Evolutionary conservation across 257 asterid genomes (phyloP).

Genomic region (Paulownia fortunei): DNA sequence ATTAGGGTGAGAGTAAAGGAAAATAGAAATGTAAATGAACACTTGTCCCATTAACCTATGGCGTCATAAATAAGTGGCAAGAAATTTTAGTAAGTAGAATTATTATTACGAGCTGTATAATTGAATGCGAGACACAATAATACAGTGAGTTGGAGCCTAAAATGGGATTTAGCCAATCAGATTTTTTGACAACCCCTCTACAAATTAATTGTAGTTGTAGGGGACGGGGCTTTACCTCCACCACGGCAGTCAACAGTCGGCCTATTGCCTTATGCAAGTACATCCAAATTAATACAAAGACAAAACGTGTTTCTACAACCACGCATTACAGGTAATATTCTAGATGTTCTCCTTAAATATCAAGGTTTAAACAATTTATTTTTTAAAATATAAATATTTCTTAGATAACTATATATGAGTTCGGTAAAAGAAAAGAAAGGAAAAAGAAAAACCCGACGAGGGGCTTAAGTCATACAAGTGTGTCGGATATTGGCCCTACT

Average conservation of each 20-base stretch:
- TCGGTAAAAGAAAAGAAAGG: too few species aligned
- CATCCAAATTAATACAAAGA: background rate
- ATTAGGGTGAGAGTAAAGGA: background rate
- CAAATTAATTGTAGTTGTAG: slow-evolving; percentile 19
- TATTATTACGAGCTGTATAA: slow-evolving; percentile 24
- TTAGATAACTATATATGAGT: too few species aligned
- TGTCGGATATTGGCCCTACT: background rate
- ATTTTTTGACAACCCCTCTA: slow-evolving; percentile 6
- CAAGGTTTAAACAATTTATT: background rate
- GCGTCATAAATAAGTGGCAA: slow-evolving; percentile 20
- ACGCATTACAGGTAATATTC: background rate
- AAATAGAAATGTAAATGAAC: background rate
- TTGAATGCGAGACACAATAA: slow-evolving; percentile 38
- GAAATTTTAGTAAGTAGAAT: slow-evolving; percentile 4
- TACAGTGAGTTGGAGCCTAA: slow-evolving; percentile 16
- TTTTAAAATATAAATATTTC: too few species aligned
- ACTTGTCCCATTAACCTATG: background rate
- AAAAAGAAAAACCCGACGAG: background rate
- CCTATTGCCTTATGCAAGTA: background rate
- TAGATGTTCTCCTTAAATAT: background rate
- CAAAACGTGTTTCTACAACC: background rate
- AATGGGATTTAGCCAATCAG: slow-evolving; percentile 20
- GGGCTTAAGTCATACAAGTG: background rate
- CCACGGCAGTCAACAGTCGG: background rate
- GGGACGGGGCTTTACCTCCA: background rate